Percentiles rank a stretch among this genome's conserved stretches.
Evolutionary conservation across 1,139 yeast genomes (phyloP).

Genomic region (Yamadazyma dushanensis): DNA sequence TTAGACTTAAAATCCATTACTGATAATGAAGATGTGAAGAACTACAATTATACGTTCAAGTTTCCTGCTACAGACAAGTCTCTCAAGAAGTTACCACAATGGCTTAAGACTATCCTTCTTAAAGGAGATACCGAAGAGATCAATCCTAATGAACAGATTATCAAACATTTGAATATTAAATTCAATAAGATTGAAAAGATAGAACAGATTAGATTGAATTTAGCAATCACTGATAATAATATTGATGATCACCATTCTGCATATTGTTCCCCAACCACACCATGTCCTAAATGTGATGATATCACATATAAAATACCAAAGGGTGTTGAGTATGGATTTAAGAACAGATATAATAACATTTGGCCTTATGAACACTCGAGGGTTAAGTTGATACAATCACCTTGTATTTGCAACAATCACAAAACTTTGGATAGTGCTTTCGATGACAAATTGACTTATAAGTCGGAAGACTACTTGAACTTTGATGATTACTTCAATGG

Average conservation of each 20-base stretch:
- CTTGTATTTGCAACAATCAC: constrained; percentile 9
- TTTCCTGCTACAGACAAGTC: constrained; percentile 26
- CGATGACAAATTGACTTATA: constrained; percentile 4
- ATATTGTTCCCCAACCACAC: constrained; percentile 44
- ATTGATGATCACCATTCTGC: constrained; percentile 15
- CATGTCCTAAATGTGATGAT: constrained; percentile 45
- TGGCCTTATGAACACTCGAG: constrained; percentile 51
- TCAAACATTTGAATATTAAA: constrained; percentile 34
- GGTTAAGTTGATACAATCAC: constrained; percentile 29
- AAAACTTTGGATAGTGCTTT: constrained; percentile 1
- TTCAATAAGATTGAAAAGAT: constrained; percentile 50
- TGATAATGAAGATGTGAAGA: constrained; percentile 22
- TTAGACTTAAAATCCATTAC: constrained; percentile 16
- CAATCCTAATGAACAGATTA: constrained; percentile 24
- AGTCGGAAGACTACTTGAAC: constrained; percentile 3
- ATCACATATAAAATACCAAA: constrained; percentile 53
- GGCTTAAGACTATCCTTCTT: constrained; percentile 40
- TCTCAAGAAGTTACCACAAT: constrained; percentile 37
- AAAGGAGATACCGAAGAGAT: constrained; percentile 5
- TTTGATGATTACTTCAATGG: constrained; percentile 45
- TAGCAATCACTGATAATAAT: constrained; percentile 21
- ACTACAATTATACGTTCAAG: constrained; percentile 36
- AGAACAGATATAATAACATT: constrained; percentile 46
- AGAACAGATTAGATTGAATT: constrained; percentile 50
- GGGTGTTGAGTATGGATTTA: constrained; percentile 46